These are phyloP conservation scores for Termitomyces sp. DNA, from an alignment of 768 basidiomycete genomes.

Conservation along the genomic window DNA sequence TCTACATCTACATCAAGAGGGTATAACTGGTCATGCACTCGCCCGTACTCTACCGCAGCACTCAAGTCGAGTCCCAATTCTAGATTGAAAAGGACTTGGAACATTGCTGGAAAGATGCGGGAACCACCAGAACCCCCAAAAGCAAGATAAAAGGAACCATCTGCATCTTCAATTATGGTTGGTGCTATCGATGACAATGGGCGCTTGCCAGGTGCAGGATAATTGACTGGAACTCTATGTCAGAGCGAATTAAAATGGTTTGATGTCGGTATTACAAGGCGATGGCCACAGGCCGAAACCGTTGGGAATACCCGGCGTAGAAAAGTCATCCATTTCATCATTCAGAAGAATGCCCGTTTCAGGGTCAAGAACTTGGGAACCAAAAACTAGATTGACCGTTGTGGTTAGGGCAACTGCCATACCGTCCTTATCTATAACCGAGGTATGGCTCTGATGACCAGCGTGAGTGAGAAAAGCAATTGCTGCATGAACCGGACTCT, in stretches of 20 bases:
- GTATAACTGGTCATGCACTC: slow-evolving; percentile 85
- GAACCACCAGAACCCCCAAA: slow-evolving; percentile 88
- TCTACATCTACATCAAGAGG: slow-evolving; percentile 64
- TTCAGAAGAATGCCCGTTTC: slow-evolving; percentile 88
- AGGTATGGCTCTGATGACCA: slow-evolving; percentile 73
- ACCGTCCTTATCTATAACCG: slow-evolving; percentile 76
- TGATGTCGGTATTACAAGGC: slow-evolving; percentile 46
- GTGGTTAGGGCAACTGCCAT: slow-evolving; percentile 87
- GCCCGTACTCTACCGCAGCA: slow-evolving; percentile 77
- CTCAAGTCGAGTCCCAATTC: slow-evolving; percentile 82
- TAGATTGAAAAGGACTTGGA: slow-evolving; percentile 76
- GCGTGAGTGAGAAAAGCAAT: neutral
- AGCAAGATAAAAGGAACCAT: slow-evolving; percentile 70
- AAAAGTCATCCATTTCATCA: slow-evolving; percentile 96
- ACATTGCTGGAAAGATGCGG: slow-evolving; percentile 74
- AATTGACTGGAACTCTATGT: slow-evolving; percentile 59
- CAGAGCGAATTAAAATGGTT: neutral
- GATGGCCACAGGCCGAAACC: slow-evolving; percentile 80
- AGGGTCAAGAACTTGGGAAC: slow-evolving; percentile 82
- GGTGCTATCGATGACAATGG: slow-evolving; percentile 85
- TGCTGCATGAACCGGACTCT: slow-evolving; percentile 19
- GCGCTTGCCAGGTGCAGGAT: slow-evolving; percentile 83
- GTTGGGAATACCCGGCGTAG: slow-evolving; percentile 80
- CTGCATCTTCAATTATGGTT: slow-evolving; percentile 70
- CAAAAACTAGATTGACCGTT: slow-evolving; percentile 89